Evolutionary conservation across 805 yeast species (phyloP), one percentile per base, ranked within the genome.

Genomic region (Wickerhamiella spandovensis): DNA sequence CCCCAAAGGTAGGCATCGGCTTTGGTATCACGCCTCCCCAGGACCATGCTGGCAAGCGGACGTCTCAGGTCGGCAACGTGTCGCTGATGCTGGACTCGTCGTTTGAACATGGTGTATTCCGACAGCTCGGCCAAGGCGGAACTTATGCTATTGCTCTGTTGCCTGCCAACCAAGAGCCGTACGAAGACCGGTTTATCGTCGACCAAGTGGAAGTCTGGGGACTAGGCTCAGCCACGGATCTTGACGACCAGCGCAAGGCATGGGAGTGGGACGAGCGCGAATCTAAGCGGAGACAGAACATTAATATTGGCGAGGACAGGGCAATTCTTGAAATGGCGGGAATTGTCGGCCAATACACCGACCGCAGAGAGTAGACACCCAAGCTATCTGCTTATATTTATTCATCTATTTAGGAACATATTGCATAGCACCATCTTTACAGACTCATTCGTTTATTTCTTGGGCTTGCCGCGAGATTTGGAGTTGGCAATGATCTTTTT

Each of bases 181-280:
- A 70, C 58, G 97, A 90, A 61, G 80, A 82, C 53, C 68, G 86
- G 47, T 78, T 90, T 58, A 62, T 73, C 49, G 76, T 90, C 7
- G 77, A 80, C 5, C 89, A 83, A 55, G 67, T 89, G 23, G 96
- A 89, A 61, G 95, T 88, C 0, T 84, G 92, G 89, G 97, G 97
- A 0, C 76, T 87, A 51, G 97, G 97, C 1, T 78, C 85, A 7
- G 78, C 76, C 9, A 77, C 80, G 53, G 95, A 86, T 56, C 67
- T 88, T 45, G 81, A 75, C 28, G 89, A 82, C 54, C 96, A 89
- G 65, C 70, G 74, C 44, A 77, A 76, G 58, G 75, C 76, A 53
- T 84, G 95, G 92, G 88, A 82, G 58, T 88, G 96, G 96, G 97
- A 90, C 61, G 83, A 82, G 60, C 71, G 78, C 46, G 95, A 87